Conservation (phyloP, 192 early-diverging fungal species). For the Podila clonocystis region DNA sequence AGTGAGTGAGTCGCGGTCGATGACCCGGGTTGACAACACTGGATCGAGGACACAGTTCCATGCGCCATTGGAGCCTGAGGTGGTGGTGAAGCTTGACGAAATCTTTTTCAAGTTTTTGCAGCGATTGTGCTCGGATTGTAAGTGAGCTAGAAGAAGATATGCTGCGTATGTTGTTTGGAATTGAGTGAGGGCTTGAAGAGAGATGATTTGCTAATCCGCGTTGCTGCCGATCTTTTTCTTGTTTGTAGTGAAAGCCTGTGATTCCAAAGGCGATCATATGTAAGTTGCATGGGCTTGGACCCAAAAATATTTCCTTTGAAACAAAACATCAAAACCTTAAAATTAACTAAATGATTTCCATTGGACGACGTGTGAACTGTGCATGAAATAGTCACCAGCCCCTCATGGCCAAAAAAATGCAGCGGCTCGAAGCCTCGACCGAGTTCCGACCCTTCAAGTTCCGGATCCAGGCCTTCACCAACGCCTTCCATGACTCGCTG, state of each 20-base stretch:
- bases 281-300: conserved; percentile 51
- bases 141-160: conserved; percentile 5
- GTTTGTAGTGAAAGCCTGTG: conserved; percentile 64
- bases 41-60: conserved; percentile 53
- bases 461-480: conserved; percentile 84
- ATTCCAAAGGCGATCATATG: conserved; percentile 77
- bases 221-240: not conserved
- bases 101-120: conserved; percentile 75
- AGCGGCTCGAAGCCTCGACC: conserved; percentile 73
- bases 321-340: not conserved
- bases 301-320: not conserved
- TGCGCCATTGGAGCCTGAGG: conserved; percentile 54
- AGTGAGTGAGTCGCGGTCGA: conserved; percentile 43
- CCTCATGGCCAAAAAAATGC: conserved; percentile 81
- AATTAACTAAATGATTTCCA: not conserved
- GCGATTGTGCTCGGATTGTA: conserved; percentile 74
- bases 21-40: conserved; percentile 13
- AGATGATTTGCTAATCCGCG: conserved; percentile 2
- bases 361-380: too few species aligned
- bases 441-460: conserved; percentile 87
- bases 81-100: conserved; percentile 66
- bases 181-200: not conserved
- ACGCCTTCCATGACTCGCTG: conserved; percentile 78
- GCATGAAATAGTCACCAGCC: conserved; percentile 68
- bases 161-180: not conserved